Evolutionary conservation across 2,329 filamentous ascomycete species (phyloP), one percentile per base, ranked within the genome.

Genomic region (Claviceps maximensis): DNA sequence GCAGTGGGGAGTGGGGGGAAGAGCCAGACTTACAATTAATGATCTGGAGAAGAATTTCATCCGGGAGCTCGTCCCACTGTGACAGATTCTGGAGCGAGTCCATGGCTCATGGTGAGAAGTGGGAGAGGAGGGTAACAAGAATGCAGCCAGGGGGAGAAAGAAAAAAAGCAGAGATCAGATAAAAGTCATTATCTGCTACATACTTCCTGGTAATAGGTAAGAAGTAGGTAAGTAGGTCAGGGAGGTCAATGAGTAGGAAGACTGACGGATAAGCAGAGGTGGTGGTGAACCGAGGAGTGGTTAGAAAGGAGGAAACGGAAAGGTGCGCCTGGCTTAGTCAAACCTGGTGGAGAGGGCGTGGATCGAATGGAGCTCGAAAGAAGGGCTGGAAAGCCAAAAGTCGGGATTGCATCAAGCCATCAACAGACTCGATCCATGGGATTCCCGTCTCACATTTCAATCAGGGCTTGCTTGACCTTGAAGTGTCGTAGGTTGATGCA

Each of bases 21-120:
- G 23, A 46, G 40, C 31, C 38, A 41, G 49, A 49, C 79, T 71
- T 71, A 84, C 81, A 79, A 58, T 75, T 74, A 55, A 84, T 68
- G 58, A 86, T 78, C 61, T 83, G 77, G 56, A 82, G 71, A 54
- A 84, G 63, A 57, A 85, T 77, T 70, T 86, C 82, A 65, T 78
- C 74, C 41, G 82, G 82, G 57, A 86, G 75, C 60, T 71, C 72
- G 58, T 80, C 73, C 65, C 62, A 68, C 53, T 58, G 58, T 52
- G 58, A 56, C 31, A 58, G 54, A 52, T 55, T 57, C 52, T 53
- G 51, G 41, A 46, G 46, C 40, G 55, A 59, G 49, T 59, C 57
- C 67, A 68, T 69, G 53, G 53, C 58, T 57, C 59, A 61, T 59
- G 52, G 21, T 56, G 55, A 55, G 53, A 31, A 46, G 54, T 52